Conservation (phyloP, 805 yeast genomes). For the Hanseniaspora vineae region DNA sequence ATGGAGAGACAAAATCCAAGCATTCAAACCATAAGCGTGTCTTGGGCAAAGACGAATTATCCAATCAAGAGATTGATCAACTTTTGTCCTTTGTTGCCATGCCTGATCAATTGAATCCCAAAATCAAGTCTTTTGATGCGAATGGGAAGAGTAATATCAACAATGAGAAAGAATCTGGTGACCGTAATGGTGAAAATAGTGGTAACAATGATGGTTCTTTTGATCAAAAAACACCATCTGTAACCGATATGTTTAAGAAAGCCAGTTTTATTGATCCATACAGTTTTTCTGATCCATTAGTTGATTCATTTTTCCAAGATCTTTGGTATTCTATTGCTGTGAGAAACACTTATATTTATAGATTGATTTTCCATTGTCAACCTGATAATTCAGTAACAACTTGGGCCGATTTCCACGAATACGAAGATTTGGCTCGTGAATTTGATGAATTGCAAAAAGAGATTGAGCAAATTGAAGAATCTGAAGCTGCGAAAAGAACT, state of each 20-base stretch:
- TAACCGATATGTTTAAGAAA: constrained; percentile 15
- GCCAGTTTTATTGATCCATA: constrained; percentile 67
- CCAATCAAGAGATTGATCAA: constrained; percentile 19
- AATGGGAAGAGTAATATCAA: not conserved
- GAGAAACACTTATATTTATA: constrained; percentile 67
- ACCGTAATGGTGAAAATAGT: constrained; percentile 2
- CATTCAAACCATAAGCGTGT: not conserved
- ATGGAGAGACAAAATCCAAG: too few species aligned
- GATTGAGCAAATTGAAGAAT: constrained; percentile 19
- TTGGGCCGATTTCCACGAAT: constrained; percentile 82
- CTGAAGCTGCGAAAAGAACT: constrained; percentile 7
- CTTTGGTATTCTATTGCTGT: constrained; percentile 74
- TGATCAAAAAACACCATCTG: constrained; percentile 1
- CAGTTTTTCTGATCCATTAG: constrained; percentile 75
- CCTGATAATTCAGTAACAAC: constrained; percentile 86
- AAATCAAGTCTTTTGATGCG: not conserved
- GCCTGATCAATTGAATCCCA: constrained; percentile 4
- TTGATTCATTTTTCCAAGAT: constrained; percentile 71
- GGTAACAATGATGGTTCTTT: constrained; percentile 5
- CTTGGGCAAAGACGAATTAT: constrained; percentile 16
- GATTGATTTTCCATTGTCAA: constrained; percentile 83
- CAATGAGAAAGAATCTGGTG: constrained; percentile 11
- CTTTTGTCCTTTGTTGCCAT: constrained; percentile 12
- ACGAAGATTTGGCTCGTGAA: constrained; percentile 44
- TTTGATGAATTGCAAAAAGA: constrained; percentile 28